Base-by-base conservation (phyloP, 768 basidiomycete species). In the Psilocybe cyanescens region DNA sequence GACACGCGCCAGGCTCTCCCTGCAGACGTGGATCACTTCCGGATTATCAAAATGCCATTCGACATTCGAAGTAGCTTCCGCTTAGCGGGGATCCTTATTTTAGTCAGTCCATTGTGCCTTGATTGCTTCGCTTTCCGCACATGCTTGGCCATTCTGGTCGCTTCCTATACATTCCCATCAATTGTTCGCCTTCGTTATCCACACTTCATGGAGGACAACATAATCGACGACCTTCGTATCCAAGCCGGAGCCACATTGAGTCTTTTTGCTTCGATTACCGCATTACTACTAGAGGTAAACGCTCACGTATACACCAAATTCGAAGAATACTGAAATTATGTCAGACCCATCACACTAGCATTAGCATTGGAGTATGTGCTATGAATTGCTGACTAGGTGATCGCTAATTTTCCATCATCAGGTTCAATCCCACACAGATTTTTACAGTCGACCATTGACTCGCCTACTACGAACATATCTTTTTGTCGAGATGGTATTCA, bases 161-260 rank as follows among this genome's bases (percentile, higher is more conserved):
- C 9, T 3, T 45, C 24, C 4, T 31, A 30, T 9, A 19, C n/a
- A 8, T 8, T 56, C 19, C 55, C 44, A 28, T 29, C 37, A 29
- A 30, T 56, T 7, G 12, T 56, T 2, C 55, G 55, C 9, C 44
- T 56, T 14, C 41, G 55, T 9, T 56, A 45, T 56, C 41, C 24
- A 12, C 55, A 24, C 4, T 56, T 56, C 55, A 56, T 45, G 55
- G 44, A 56, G 9, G 16, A 16, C 8, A 46, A 56, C 24, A 56
- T 56, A 4, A 44, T 56, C 41, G 44, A 46, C 29, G 55, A 56
- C 30, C 55, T 56, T 8, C 41, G 55, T 5, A 45, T 56, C 41
- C 12, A 56, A 29, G 41, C 55, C 14, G 55, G 55, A 8, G 55
- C 55, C 6, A 44, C 37, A 6, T 24, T 56, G 16, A 56, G 55